phyloP scores from a whole-genome alignment of 768 basidiomycete genomes.

The Amanita polypyramis region DNA sequence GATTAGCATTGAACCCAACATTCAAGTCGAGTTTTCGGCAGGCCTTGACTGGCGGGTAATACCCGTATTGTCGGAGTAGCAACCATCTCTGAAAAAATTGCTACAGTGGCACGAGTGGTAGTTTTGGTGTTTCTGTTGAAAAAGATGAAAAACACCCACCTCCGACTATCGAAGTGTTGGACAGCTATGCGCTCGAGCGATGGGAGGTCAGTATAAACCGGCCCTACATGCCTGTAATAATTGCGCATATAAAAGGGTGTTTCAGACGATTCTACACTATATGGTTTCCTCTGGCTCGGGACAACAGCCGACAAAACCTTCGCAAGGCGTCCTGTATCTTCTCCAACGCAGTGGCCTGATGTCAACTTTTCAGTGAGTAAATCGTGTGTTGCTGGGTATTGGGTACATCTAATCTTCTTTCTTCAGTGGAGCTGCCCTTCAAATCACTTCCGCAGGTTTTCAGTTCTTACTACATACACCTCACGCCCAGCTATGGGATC shows the following conservation, averaged over 20 bases:
- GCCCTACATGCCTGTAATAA: not conserved
- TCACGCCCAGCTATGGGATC: constrained; percentile 91
- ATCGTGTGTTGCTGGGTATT: constrained; percentile 8
- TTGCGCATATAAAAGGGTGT: constrained; percentile 6
- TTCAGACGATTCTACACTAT: constrained; percentile 89
- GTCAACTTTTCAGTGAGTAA: constrained; percentile 50
- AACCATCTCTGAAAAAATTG: constrained; percentile 8
- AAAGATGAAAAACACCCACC: constrained; percentile 48
- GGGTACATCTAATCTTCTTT: constrained; percentile 10
- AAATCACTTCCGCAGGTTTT: constrained; percentile 92
- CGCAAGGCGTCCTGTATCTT: constrained; percentile 74
- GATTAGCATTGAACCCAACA: constrained; percentile 57
- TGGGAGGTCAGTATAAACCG: constrained; percentile 63
- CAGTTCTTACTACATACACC: constrained; percentile 94
- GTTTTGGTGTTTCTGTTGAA: constrained; percentile 74
- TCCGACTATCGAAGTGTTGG: constrained; percentile 51
- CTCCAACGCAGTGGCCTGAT: constrained; percentile 82
- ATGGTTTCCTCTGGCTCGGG: constrained; percentile 92
- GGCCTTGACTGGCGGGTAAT: constrained; percentile 83
- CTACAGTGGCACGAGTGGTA: constrained; percentile 59
- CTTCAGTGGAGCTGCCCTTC: constrained; percentile 42
- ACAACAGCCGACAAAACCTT: constrained; percentile 66
- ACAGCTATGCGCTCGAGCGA: constrained; percentile 73
- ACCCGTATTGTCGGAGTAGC: not conserved
- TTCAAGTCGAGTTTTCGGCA: constrained; percentile 76